Evolutionary conservation across 371 early-diverging fungal genomes (phyloP), one percentile per base, ranked within the genome.

Genomic region (Rhizopus sp.): DNA sequence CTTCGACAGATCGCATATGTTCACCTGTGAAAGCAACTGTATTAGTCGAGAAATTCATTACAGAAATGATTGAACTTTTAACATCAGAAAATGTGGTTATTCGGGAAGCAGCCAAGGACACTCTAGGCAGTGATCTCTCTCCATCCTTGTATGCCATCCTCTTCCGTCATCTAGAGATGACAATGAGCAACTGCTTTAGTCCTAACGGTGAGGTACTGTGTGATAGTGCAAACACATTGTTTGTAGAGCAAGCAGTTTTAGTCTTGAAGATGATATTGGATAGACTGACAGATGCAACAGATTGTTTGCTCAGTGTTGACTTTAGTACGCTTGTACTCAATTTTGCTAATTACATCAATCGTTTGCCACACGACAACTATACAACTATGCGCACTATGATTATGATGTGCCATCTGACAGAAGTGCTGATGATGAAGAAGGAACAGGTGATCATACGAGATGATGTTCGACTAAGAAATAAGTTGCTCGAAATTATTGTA

Each of bases 91-190:
- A 90, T 52, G 86, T 87, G 6, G 77, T 89, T 57, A 81, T 93
- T 35, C 83, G 95, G n/a, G 95, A 96, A 73, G 84, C 81, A n/a
- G 91, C 88, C 32, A 91, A 90, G 58, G 93, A 94, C 52, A 86
- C 90, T 1, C 75, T 94, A 30, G 94, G 93, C 35, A 73, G 81
- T 37, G 94, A 95, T 60, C 75, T 94, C 13, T 86, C 84, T 50
- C 84, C 88, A 7, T 79, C 84, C 6, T 69, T 93, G 17, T 92
- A 91, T 64, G 82, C 84, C 57, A 83, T 88, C 53, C 79, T 96
- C 29, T 88, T 95, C 53, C 78, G 79, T 17, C 88, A 91, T 51
- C 70, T 91, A 56, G 86, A 90, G 50, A 68, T 59, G 12, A 80
- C 83, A 49, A 86, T 90, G 40, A 68, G 73, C 6, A 75, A 78